A percentile compares a stretch with the other conserved stretches of the same genome.
Conservation (phyloP, 352 stramenopile genomes). For the Pythium rishiriense region DNA sequence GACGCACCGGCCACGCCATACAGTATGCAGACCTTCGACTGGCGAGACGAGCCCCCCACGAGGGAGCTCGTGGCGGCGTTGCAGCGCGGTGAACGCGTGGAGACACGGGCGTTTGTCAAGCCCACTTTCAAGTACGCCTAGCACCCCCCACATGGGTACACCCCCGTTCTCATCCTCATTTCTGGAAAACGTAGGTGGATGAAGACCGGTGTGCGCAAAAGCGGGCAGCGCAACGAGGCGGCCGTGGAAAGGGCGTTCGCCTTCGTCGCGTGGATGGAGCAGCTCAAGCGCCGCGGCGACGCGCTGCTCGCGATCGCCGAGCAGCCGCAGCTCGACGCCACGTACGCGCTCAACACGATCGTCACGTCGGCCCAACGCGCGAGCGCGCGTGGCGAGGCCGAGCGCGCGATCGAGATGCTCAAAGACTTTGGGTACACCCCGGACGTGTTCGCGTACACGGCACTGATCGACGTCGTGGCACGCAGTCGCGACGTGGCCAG, state of each 20-base stretch:
- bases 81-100: constrained; percentile 30
- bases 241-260: constrained; percentile 64
- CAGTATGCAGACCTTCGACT: constrained; percentile 11
- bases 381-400: constrained; percentile 44
- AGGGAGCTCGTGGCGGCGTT: constrained; percentile 32
- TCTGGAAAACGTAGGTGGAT: constrained; percentile 55
- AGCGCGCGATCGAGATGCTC: constrained; percentile 60
- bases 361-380: constrained; percentile 66
- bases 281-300: constrained; percentile 51
- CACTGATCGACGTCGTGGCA: constrained; percentile 68
- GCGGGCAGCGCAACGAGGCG: constrained; percentile 46
- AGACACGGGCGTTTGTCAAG: constrained; percentile 63
- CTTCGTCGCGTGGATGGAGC: constrained; percentile 69
- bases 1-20: too few relatives aligned
- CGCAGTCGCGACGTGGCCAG: constrained; percentile 43
- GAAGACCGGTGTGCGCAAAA: constrained; percentile 63
- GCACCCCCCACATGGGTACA: constrained; percentile 20
- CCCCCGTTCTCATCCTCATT: not conserved
- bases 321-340: constrained; percentile 50
- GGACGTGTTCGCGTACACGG: constrained; percentile 78
- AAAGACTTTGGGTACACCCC: constrained; percentile 49
- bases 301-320: constrained; percentile 32
- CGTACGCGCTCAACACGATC: constrained; percentile 75
- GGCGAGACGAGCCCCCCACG: constrained; percentile 13
- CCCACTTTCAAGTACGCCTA: constrained; percentile 51